Evolutionary conservation across 805 yeast genomes (phyloP), one percentile per base, ranked within the genome.

Genomic region (Candida caryicola): DNA sequence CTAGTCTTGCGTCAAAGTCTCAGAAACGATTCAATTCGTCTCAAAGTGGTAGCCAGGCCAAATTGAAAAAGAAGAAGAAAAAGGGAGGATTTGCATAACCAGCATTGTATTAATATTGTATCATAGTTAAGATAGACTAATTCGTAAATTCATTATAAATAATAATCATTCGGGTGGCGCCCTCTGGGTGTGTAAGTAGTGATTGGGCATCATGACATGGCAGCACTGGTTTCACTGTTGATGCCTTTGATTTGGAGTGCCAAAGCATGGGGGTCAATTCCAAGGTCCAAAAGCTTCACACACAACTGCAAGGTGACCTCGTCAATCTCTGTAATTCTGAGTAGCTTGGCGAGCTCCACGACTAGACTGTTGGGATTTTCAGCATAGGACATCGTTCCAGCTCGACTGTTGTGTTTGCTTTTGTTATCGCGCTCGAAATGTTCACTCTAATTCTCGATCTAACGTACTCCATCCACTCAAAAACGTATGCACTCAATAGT

Each of bases 71-170:
- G 48, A 73, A 69, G 60, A 73, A 69, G 51, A 69, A 64, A 45
- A 64, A 68, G 40, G 69, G 77, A 12, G 81, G 81, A 3, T 76
- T 76, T 55, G 72, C 70, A 18, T 74, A 49, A 51, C 30, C 17
- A 21, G 26, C 37, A 29, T 30, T 23, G 27, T 37, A 36, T 12
- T 19, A 15, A 19, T 23, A 23, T n/a, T 23, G 13, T 17, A 18
- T 19, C 17, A 18, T 31, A 10, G 17, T 17, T 30, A 25, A 17
- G 25, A 10, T 25, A 25, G n/a, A 23, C 12, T 12, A 23, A 23
- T 23, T 9, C 10, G 8, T 14, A 23, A 18, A 10, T 30, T 27
- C 31, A 8, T 25, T 26, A 19, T 31, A 19, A 18, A 18, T n/a
- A n/a, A n/a, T n/a, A n/a, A n/a, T n/a, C n/a, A n/a, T n/a, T n/a